These are phyloP conservation scores for Penicillium antarcticum DNA, from an alignment of 495 filamentous ascomycete species.

Conservation along the genomic window DNA sequence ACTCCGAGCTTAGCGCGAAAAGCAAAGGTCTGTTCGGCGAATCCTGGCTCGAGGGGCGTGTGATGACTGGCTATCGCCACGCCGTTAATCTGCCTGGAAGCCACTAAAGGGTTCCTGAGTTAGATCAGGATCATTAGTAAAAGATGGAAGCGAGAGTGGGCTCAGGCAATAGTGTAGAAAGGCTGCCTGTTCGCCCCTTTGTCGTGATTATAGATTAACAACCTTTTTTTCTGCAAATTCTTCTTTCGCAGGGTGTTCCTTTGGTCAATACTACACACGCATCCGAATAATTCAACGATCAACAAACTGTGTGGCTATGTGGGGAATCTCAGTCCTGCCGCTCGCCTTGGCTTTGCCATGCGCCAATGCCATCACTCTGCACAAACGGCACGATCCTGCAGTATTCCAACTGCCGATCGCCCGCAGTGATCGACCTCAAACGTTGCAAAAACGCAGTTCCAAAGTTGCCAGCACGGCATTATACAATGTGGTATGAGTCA, in stretches of 20 bases:
- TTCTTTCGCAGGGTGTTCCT: no score
- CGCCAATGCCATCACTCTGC: slow-evolving; percentile 21
- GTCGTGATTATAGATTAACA: neutral
- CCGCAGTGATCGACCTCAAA: slow-evolving; percentile 30
- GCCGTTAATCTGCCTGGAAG: neutral
- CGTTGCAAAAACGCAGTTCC: slow-evolving; percentile 36
- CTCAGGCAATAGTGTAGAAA: neutral
- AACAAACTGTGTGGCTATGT: slow-evolving; percentile 7
- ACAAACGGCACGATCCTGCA: slow-evolving; percentile 30
- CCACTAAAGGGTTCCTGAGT: neutral
- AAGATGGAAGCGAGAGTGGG: neutral
- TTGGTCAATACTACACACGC: no score
- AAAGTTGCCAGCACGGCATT: slow-evolving; percentile 19
- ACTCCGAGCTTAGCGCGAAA: slow-evolving; percentile 5
- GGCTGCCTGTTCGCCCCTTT: neutral
- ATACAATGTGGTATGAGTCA: slow-evolving; percentile 12
- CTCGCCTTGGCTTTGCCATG: slow-evolving; percentile 13
- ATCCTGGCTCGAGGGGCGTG: neutral
- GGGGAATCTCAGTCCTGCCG: slow-evolving; percentile 11
- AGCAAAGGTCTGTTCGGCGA: neutral
- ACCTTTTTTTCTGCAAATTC: neutral
- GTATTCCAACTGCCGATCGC: slow-evolving; percentile 48
- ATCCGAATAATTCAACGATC: neutral
- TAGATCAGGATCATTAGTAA: neutral
- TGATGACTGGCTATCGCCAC: neutral